Conservation (phyloP, 306 rosid species). For the peach (Prunus persica) region Prunus_persica_NCBIv2 NC_034013.1:6289001-6289500, state of each 20-base stretch:
- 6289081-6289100: neutral
- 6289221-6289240: neutral
- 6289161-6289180: neutral
- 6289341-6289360: neutral
- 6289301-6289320: neutral
- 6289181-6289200: neutral
- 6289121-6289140: no score
- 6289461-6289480: neutral
- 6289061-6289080: neutral
- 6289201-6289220: neutral
- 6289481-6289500: neutral
- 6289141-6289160: neutral
- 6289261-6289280: neutral
- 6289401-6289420: neutral
- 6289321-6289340: neutral
- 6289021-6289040: neutral
- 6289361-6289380: neutral
- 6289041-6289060: neutral
- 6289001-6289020: neutral
- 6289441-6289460: no score
- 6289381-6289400: neutral
- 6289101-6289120: no score
- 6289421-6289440: no score
- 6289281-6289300: neutral
- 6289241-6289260: neutral